A percentile compares a stretch with the other conserved stretches of the same genome.
Evolutionary conservation across 495 filamentous ascomycete species (phyloP).

Genomic region (Trichoderma reesei): DNA sequence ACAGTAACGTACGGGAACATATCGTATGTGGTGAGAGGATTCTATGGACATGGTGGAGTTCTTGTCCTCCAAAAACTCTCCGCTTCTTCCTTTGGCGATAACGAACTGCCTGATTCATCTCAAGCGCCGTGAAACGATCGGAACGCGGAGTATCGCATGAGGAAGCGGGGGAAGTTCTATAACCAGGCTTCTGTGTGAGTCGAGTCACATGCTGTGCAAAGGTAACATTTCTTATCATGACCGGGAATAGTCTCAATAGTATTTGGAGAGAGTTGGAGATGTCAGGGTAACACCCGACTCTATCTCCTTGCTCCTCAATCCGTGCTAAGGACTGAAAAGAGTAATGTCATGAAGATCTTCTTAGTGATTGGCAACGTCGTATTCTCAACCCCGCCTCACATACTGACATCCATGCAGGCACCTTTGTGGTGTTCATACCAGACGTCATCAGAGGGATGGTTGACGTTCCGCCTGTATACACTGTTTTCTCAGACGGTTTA

Average conservation of each 20-base stretch:
- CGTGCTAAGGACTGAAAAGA: not conserved
- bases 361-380: not conserved
- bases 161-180: not conserved
- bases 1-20: not conserved
- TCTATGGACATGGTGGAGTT: not conserved
- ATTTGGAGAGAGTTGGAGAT: not conserved
- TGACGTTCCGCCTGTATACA: not conserved
- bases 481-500: not conserved
- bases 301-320: not conserved
- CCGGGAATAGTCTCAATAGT: no score
- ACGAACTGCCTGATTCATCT: constrained; percentile 5
- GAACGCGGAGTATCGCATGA: not conserved
- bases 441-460: no score
- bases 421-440: no score
- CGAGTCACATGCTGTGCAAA: not conserved
- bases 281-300: not conserved
- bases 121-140: not conserved
- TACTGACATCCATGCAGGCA: no score
- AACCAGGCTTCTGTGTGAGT: not conserved
- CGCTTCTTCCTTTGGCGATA: not conserved
- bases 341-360: not conserved
- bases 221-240: not conserved
- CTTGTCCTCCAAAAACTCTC: not conserved
- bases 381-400: not conserved
- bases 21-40: not conserved